A percentile compares a stretch with the other conserved stretches of the same genome.
Conservation (phyloP, 208 protist species). For the Trypanosoma mega region DNA sequence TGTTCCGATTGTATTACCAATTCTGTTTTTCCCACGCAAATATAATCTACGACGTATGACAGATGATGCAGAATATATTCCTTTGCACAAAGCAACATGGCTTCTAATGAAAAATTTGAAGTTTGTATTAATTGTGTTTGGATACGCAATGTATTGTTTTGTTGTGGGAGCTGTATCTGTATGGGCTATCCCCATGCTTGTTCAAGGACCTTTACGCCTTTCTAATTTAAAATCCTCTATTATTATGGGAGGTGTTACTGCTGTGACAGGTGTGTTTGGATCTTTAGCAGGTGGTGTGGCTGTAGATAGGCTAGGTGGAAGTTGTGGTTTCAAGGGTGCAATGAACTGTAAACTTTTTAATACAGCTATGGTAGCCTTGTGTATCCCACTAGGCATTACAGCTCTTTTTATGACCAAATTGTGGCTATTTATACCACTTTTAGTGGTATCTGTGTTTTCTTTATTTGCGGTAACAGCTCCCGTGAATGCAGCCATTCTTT, state of each 20-base stretch:
- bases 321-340: conserved; percentile 32
- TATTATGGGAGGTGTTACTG: conserved; percentile 61
- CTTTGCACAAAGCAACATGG: conserved; percentile 32
- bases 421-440: conserved; percentile 33
- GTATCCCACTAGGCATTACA: conserved; percentile 40
- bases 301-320: conserved; percentile 73
- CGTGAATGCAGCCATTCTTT: conserved; percentile 73
- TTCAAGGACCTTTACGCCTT: conserved; percentile 62
- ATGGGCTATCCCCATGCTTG: conserved; percentile 78
- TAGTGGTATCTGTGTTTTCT: conserved; percentile 46
- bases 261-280: conserved; percentile 62
- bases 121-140: conserved; percentile 69
- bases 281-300: conserved; percentile 57
- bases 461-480: conserved; percentile 82
- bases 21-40: conserved; percentile 38
- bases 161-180: conserved; percentile 76
- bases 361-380: conserved; percentile 41
- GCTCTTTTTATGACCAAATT: conserved; percentile 41
- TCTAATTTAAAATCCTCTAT: conserved; percentile 34
- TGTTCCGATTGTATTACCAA: conserved; percentile 37
- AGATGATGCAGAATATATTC: conserved; percentile 21
- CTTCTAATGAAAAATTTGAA: conserved; percentile 47
- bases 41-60: conserved; percentile 28
- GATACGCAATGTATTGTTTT: conserved; percentile 85
- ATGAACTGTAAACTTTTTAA: conserved; percentile 62